These are phyloP conservation scores for Saturnispora halmiae DNA, from an alignment of 805 yeast species.

Conservation along the genomic window DNA sequence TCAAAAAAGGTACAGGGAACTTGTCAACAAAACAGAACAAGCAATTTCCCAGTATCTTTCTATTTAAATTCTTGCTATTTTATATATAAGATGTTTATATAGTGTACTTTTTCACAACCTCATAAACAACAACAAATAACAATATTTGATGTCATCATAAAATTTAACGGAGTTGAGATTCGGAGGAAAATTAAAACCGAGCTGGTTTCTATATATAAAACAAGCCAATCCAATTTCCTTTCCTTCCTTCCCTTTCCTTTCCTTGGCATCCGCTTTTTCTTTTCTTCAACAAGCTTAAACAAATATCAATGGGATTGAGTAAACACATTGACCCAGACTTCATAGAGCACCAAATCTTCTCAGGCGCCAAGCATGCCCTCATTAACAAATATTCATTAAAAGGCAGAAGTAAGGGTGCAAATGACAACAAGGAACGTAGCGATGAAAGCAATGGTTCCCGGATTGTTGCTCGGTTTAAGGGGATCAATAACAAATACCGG, in stretches of 20 bases:
- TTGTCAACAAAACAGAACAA: constrained; percentile 45
- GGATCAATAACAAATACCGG: constrained; percentile 41
- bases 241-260: not conserved
- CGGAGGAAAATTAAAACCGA: too few relatives aligned
- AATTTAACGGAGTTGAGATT: too few relatives aligned
- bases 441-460: not conserved
- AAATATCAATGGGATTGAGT: constrained; percentile 33
- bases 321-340: constrained; percentile 38
- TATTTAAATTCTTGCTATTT: constrained; percentile 3
- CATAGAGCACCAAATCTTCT: constrained; percentile 31
- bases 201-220: too few relatives aligned
- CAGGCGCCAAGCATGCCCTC: constrained; percentile 7
- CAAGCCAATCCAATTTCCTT: too few relatives aligned
- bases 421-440: constrained; percentile 4
- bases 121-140: too few relatives aligned
- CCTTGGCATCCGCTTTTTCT: not conserved
- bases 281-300: not conserved
- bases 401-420: not conserved
- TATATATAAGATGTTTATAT: too few relatives aligned
- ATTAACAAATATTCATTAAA: not conserved
- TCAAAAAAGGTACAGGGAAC: constrained; percentile 66
- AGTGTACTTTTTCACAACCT: too few relatives aligned
- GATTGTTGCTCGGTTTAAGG: constrained; percentile 28
- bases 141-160: too few relatives aligned
- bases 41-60: constrained; percentile 21